Base-by-base conservation (phyloP, 176 grass and related monocot species). In the Carex scoparia region DNA sequence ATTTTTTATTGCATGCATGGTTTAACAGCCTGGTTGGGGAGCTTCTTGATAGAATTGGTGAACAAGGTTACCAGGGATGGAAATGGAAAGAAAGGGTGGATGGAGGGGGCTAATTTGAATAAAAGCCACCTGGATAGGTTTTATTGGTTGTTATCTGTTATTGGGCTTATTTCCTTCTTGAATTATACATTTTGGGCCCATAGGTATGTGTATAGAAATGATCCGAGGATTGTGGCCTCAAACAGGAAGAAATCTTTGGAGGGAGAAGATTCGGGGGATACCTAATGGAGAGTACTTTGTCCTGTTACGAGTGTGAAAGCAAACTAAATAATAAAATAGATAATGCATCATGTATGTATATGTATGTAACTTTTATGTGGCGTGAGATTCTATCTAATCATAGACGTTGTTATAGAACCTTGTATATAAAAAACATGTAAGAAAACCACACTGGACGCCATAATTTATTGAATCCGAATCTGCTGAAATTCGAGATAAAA, bases 1-100 rank as follows among this genome's bases (percentile, higher is more conserved):
- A 88, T 94, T 63, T 94, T 97, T 65, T 97, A 91, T 84, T 94
- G 94, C 81, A 88, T 94, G 7, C 44, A 88, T 35, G 94, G 94
- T 23, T 81, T 94, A 9, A 82, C 90, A 5, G 85, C 94, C 6
- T 90, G 89, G 89, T 6, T 97, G 2, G 90, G 84, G n/a, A 91
- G 87, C 61, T 69, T 97, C 58, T 80, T 94, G 19, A 90, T 94
- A 55, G 81, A 91, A 81, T 23, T 92, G 28, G 90, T 85, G 2
- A 97, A 94, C 61, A 84, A 80, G n/a, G 79, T 88, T 5, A 94
- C 92, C 0, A 81, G 92, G 64, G 54, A 60, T 32, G 63, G 15
- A 9, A 53, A 67, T 33, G 79, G 80, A 0, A 65, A 58, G 0
- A 87, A 62, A 28, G 94, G 92, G 3, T 97, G 94, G 94, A 82